Percentiles rank a stretch among this genome's conserved stretches.
Evolutionary conservation across 169 alveolate species (phyloP).

Genomic region (Cryptosporidium felis): DNA sequence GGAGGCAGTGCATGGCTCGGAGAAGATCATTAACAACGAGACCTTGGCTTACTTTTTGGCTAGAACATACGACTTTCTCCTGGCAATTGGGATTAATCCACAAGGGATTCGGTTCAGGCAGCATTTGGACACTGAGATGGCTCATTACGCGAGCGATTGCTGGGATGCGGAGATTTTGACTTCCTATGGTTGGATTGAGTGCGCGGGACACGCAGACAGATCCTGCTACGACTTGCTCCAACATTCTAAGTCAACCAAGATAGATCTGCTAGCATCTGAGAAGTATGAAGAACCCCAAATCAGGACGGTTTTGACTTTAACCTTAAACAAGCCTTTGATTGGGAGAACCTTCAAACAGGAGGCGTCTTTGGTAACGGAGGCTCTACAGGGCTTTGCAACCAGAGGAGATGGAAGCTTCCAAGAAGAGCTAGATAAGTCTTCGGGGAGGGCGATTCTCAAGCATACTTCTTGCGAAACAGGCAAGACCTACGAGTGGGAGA

Average conservation of each 20-base stretch:
- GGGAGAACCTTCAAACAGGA: constrained; percentile 89
- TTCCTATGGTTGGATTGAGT: constrained; percentile 97
- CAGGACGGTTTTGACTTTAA: constrained; percentile 81
- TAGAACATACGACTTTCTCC: constrained; percentile 92
- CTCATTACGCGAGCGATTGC: constrained; percentile 98
- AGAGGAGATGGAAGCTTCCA: constrained; percentile 73
- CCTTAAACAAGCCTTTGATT: constrained; percentile 85
- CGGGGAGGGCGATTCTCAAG: background rate
- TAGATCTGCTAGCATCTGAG: constrained; percentile 90
- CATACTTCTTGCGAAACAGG: constrained; percentile 1
- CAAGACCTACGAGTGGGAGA: constrained; percentile 50
- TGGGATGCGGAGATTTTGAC: constrained; percentile 98
- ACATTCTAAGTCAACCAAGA: constrained; percentile 89
- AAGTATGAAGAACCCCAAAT: constrained; percentile 87
- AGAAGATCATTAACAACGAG: constrained; percentile 88
- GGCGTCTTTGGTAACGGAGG: constrained; percentile 66
- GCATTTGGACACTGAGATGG: constrained; percentile 96
- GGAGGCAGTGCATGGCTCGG: constrained; percentile 88
- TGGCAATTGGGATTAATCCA: constrained; percentile 88
- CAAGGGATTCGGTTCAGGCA: constrained; percentile 95
- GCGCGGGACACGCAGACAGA: constrained; percentile 98
- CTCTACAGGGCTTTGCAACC: constrained; percentile 73
- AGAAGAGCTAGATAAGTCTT: constrained; percentile 46
- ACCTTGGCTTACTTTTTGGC: constrained; percentile 96
- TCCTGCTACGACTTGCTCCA: constrained; percentile 91